phyloP scores from a whole-genome alignment of 495 filamentous ascomycete species.

The Trichoderma asperelloides region DNA sequence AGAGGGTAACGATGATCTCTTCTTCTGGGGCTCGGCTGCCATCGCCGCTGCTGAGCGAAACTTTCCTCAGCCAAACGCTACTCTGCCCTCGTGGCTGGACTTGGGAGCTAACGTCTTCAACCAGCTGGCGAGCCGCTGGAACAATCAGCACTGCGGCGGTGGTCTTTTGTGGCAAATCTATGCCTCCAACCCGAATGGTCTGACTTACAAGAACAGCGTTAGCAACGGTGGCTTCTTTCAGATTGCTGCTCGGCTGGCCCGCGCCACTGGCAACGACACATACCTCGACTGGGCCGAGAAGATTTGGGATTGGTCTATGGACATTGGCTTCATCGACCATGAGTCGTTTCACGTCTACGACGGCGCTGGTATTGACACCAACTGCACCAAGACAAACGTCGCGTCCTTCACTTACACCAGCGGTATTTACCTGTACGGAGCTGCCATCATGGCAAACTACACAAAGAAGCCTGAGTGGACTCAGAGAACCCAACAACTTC shows the following conservation, averaged over 20 bases:
- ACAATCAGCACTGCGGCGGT: slow-evolving; percentile 55
- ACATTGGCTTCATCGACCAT: slow-evolving; percentile 40
- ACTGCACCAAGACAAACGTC: slow-evolving; percentile 39
- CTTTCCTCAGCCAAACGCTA: slow-evolving; percentile 52
- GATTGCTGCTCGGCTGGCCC: slow-evolving; percentile 56
- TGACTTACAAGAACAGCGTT: slow-evolving; percentile 62
- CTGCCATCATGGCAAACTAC: slow-evolving; percentile 56
- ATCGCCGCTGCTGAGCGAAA: slow-evolving; percentile 66
- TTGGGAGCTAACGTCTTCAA: slow-evolving; percentile 41
- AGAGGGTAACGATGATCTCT: slow-evolving; percentile 66
- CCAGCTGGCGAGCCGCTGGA: slow-evolving; percentile 53
- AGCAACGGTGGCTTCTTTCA: slow-evolving; percentile 64
- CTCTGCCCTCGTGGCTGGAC: slow-evolving; percentile 51
- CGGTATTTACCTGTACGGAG: slow-evolving; percentile 57
- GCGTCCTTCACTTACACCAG: slow-evolving; percentile 54
- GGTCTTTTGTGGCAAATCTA: slow-evolving; percentile 84
- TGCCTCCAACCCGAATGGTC: slow-evolving; percentile 61
- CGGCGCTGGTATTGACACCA: slow-evolving; percentile 36
- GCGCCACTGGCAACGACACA: slow-evolving; percentile 54
- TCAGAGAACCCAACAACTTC: slow-evolving; percentile 37
- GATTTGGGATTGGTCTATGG: slow-evolving; percentile 58
- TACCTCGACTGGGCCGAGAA: slow-evolving; percentile 62
- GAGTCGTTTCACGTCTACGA: slow-evolving; percentile 44
- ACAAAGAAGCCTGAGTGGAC: slow-evolving; percentile 46
- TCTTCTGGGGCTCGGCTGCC: slow-evolving; percentile 70